These are phyloP conservation scores for Dothistroma pini DNA, from an alignment of 2,329 filamentous ascomycete species.

Conservation along the genomic window DNA sequence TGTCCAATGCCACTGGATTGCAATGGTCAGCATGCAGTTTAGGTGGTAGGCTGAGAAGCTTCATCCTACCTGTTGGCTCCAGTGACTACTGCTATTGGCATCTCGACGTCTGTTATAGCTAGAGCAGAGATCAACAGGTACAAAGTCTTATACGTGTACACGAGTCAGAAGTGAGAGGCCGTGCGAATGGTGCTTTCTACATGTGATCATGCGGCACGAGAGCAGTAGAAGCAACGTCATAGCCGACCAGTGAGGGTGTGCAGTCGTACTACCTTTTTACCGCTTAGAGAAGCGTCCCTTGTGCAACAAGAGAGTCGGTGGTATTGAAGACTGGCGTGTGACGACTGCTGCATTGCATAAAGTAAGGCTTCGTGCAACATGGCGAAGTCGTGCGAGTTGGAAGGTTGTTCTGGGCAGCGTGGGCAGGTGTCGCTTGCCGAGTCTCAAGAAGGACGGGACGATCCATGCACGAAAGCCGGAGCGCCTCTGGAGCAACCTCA, in stretches of 20 bases:
- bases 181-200: background rate
- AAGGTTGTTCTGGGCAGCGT: background rate
- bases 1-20: constrained; percentile 21
- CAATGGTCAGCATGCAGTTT: background rate
- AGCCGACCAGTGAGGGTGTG: background rate
- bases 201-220: background rate
- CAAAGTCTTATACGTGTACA: background rate
- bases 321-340: background rate
- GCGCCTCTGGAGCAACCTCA: background rate
- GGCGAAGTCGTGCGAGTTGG: background rate
- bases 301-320: background rate
- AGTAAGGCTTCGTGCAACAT: background rate
- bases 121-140: background rate
- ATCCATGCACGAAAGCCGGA: background rate
- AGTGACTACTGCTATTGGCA: constrained; percentile 23
- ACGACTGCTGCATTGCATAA: background rate
- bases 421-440: background rate
- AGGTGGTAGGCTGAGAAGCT: background rate
- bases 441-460: background rate
- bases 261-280: background rate
- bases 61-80: constrained; percentile 18
- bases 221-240: background rate
- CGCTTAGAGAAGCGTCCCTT: background rate
- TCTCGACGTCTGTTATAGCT: background rate
- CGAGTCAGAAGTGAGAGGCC: background rate